phyloP scores from a whole-genome alignment of 1,284 basidiomycete genomes.

The Dichomitus squalens region DNA sequence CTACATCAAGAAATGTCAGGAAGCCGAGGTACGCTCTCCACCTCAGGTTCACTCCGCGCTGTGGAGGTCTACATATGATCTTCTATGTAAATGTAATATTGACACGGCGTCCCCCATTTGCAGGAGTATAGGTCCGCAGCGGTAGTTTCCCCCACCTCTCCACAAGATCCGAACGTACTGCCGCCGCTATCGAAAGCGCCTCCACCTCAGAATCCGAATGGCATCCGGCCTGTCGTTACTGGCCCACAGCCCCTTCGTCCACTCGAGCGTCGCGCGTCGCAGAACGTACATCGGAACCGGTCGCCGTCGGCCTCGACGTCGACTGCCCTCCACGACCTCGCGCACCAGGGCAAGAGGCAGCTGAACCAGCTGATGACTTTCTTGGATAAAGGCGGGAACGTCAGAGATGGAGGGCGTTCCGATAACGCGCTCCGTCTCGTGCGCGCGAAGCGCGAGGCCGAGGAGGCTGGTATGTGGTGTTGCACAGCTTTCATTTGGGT shows the following conservation, averaged over 20 bases:
- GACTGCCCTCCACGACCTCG: constrained; percentile 73
- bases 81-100: not conserved
- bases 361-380: constrained; percentile 78
- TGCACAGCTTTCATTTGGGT: not conserved
- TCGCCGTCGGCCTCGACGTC: constrained; percentile 63
- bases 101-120: not conserved
- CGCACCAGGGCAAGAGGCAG: constrained; percentile 80
- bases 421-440: constrained; percentile 73
- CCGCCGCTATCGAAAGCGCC: constrained; percentile 33
- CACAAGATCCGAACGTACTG: constrained; percentile 28
- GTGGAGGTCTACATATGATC: not conserved
- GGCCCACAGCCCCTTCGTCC: constrained; percentile 72
- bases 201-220: constrained; percentile 36
- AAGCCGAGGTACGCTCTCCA: constrained; percentile 65
- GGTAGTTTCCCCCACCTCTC: constrained; percentile 36
- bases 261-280: constrained; percentile 73
- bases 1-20: constrained; percentile 81
- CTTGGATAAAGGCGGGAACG: constrained; percentile 67
- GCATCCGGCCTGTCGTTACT: constrained; percentile 50
- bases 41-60: not conserved
- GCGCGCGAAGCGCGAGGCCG: constrained; percentile 86
- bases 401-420: constrained; percentile 61
- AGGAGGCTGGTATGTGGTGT: constrained; percentile 76
- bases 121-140: constrained; percentile 67
- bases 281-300: constrained; percentile 59